phyloP scores from a whole-genome alignment of 148 eudicot genomes.

The Fagopyrum esculentum region DNA sequence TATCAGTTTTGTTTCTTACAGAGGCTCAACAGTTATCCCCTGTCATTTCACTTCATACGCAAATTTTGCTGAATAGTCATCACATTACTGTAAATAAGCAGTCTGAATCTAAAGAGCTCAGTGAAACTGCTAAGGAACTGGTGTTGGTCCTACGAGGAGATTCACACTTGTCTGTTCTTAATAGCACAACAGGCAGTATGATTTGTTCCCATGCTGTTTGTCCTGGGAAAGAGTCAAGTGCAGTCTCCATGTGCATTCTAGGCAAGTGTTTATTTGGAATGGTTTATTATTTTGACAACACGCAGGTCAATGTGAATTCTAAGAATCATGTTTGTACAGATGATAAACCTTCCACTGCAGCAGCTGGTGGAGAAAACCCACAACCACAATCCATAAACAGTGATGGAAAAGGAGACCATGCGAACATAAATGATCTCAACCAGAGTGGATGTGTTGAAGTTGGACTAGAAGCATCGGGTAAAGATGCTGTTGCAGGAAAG shows the following conservation, averaged over 20 bases:
- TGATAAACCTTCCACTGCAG: conserved; percentile 34
- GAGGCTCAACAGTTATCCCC: conserved; percentile 52
- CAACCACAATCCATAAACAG: conserved; percentile 27
- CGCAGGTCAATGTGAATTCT: conserved; percentile 8
- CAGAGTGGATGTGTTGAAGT: conserved; percentile 25
- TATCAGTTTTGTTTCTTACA: conserved; percentile 55
- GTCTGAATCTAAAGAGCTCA: conserved; percentile 25
- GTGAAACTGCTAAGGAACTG: conserved; percentile 36
- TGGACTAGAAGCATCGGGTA: conserved; percentile 18
- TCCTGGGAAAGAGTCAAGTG: conserved; percentile 40
- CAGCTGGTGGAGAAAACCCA: conserved; percentile 29
- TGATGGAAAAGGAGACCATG: conserved; percentile 30
- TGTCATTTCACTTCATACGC: conserved; percentile 40
- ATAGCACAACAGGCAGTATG: conserved; percentile 49
- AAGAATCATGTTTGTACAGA: conserved; percentile 42
- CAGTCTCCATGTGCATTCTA: conserved; percentile 61
- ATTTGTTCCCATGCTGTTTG: conserved; percentile 36
- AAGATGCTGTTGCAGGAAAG: conserved; percentile 24
- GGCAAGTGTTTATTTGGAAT: conserved; percentile 44
- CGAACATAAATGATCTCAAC: conserved; percentile 20
- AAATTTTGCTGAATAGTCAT: conserved; percentile 25
- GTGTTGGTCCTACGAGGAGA: conserved; percentile 51
- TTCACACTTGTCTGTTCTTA: conserved; percentile 40
- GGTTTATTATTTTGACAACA: background rate
- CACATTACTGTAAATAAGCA: conserved; percentile 20